phyloP scores from a whole-genome alignment of 2,329 filamentous ascomycete species.

The Penicillium sp. region DNA sequence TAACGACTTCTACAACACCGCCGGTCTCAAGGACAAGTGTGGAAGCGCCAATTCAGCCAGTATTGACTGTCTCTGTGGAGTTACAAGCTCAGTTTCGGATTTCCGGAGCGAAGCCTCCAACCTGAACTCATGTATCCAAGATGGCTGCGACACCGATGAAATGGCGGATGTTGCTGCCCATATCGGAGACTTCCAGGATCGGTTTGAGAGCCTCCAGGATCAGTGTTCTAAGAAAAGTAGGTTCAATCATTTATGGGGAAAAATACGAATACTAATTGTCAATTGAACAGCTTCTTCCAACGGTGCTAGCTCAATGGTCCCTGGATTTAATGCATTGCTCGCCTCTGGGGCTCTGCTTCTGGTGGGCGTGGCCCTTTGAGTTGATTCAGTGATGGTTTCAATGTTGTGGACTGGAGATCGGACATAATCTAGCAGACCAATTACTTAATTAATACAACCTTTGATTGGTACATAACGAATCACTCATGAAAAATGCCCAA shows the following conservation, averaged over 20 bases:
- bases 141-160: not conserved
- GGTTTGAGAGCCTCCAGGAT: not conserved
- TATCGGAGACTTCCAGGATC: not conserved
- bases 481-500: not conserved
- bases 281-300: not conserved
- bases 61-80: slow-evolving; percentile 8
- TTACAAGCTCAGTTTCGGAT: not conserved
- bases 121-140: not conserved
- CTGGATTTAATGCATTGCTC: slow-evolving; percentile 1
- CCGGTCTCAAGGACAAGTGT: slow-evolving; percentile 10
- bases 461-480: not conserved
- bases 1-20: slow-evolving; percentile 9
- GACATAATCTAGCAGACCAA: not conserved
- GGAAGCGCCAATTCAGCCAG: slow-evolving; percentile 6
- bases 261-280: not conserved
- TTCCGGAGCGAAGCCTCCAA: not conserved
- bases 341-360: slow-evolving; percentile 9
- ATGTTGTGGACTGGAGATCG: not conserved
- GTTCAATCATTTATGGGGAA: not conserved
- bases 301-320: not conserved
- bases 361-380: not conserved
- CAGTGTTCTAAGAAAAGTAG: not conserved
- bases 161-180: not conserved
- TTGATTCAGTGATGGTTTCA: not conserved
- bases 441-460: not conserved